Evolutionary conservation across 73 alveolate species (phyloP), one percentile per base, ranked within the genome.

Genomic region (Paraurostyla sp.): DNA sequence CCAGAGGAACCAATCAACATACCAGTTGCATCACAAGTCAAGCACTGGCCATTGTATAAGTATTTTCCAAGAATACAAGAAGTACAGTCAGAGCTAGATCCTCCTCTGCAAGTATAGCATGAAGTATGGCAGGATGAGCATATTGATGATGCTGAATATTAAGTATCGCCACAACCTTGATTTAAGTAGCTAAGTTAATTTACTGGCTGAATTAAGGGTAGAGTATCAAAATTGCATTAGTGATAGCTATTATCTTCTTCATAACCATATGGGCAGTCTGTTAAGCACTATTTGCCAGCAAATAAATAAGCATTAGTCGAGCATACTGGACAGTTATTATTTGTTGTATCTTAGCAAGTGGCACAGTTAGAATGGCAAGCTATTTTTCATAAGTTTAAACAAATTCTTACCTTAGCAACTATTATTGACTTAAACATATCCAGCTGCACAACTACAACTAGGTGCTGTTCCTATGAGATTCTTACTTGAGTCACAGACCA

Each of bases 1-100:
- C 76, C 92, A 18, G 73, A 48, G 48, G 87, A 73, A 13, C 87
- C 87, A 50, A 73, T n/a, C 20, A 73, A 16, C 87, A 73, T 73
- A 2, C 87, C 87, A 3, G 51, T 45, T 23, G 87, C 73, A 33
- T 73, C 87, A 49, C 87, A 73, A 7, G 87, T 73, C 4, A 11
- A 27, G 32, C 87, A 73, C 9, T 16, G 3, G 87, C 87, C 35
- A n/a, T 50, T 16, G n/a, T 48, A 50, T 3, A 73, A 50, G 42
- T 73, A 73, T 30, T 73, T 73, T 4, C 87, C 87, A 16, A 73
- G 71, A 50, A 6, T 71, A 50, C 87, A 73, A 20, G 87, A 73
- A 9, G 87, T 73, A 30, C 87, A 73, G 32, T 73, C 87, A 6
- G 87, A 32, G 49, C 71, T 50, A 35, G 71, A 18, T n/a, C 87